These are phyloP conservation scores for Penicillium goetzii DNA, from an alignment of 495 filamentous ascomycete species.

Conservation along the genomic window DNA sequence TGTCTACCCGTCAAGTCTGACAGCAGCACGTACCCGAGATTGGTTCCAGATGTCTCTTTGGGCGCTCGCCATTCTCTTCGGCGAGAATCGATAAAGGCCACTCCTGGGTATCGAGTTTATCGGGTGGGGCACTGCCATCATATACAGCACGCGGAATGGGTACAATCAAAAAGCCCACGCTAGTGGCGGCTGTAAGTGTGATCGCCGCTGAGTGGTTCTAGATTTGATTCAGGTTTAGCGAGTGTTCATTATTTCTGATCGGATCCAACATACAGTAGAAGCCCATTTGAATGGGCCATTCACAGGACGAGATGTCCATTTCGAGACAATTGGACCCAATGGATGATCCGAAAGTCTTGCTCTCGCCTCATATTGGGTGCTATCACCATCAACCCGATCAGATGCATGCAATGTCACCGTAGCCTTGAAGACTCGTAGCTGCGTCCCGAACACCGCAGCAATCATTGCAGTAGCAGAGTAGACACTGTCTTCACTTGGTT, in stretches of 20 bases:
- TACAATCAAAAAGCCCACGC: constrained; percentile 31
- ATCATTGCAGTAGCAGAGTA: constrained; percentile 30
- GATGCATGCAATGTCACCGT: constrained; percentile 22
- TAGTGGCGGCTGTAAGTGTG: constrained; percentile 28
- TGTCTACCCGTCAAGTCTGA: background rate
- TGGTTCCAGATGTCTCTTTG: constrained; percentile 32
- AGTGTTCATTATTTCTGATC: background rate
- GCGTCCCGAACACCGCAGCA: constrained; percentile 36
- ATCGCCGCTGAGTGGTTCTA: constrained; percentile 28
- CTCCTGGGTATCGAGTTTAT: constrained; percentile 20
- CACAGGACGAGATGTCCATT: constrained; percentile 24
- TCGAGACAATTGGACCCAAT: constrained; percentile 5
- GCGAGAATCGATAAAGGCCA: constrained; percentile 24
- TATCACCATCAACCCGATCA: background rate
- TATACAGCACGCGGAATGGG: constrained; percentile 27
- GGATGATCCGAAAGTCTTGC: constrained; percentile 26
- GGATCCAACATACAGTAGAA: constrained; percentile 32
- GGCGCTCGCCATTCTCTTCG: constrained; percentile 11
- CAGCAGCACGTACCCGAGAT: constrained; percentile 34
- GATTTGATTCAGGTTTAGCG: constrained; percentile 10
- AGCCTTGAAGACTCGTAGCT: constrained; percentile 36
- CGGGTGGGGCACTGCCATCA: constrained; percentile 9
- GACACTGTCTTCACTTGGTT: background rate
- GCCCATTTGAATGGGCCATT: constrained; percentile 45
- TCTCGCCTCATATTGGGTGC: constrained; percentile 13